Evolutionary conservation across 78 protist species (phyloP), one percentile per base, ranked within the genome.

Genomic region (slime mould (Dictyostelium discoideum)): DNA sequence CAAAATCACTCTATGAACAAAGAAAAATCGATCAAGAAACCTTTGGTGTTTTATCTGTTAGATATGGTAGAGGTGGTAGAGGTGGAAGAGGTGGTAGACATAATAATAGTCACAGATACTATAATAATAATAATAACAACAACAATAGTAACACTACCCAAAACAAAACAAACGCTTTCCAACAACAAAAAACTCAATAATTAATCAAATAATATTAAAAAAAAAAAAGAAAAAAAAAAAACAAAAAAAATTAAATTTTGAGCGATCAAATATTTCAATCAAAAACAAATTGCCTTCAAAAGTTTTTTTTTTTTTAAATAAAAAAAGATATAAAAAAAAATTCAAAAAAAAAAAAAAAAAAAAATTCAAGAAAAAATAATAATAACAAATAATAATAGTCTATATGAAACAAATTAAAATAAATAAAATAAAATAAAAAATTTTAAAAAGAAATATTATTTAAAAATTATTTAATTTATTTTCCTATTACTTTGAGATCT

Each of bases 21-120:
- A 80, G 88, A 83, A 90, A 90, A 24, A 57, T 90, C 63, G 95
- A 90, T 69, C 95, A 90, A 89, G 95, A 90, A 50, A 90, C 95
- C 63, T 90, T 90, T 82, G 95, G 95, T 72, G 24, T 72, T 42
- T 80, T 88, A 18, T 80, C 95, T 5, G 95, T 90, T 37, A 32
- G 87, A 29, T 77, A 65, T 14, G 24, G 26, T 1, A 85, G 88
- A 42, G 80, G 86, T 48, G 88, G 88, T 14, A 67, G 95, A 82
- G 95, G 95, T 50, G 67, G 80, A 60, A 88, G 80, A 60, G 93
- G 77, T 79, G 95, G 86, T 82, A 69, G 48, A 82, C 46, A 67
- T 44, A 26, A n/a, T 46, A 57, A 72, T 32, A 39, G 18, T 18
- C 54, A 26, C 24, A 72, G 81, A 29, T 65, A 63, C 42, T 69